Conservation (phyloP, 1,284 basidiomycete genomes). For the Coriolopsis trogii region DNA sequence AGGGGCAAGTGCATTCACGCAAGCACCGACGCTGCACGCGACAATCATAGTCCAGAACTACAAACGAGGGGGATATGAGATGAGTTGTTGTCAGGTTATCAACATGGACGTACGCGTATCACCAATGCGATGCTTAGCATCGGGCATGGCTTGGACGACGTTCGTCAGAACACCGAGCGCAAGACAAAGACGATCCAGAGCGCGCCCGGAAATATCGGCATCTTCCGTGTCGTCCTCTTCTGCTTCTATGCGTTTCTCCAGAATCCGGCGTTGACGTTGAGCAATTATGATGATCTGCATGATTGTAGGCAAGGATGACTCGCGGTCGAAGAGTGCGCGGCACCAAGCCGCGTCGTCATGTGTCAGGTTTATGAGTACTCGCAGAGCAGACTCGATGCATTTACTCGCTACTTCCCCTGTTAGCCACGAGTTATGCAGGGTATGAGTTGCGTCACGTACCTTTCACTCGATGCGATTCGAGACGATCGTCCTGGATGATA, state of each 20-base stretch:
- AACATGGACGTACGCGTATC: constrained; percentile 46
- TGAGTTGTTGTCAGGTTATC: no score
- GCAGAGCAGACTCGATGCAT: constrained; percentile 59
- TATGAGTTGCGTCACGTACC: constrained; percentile 16
- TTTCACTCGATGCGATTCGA: constrained; percentile 17
- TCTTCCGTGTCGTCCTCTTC: constrained; percentile 22
- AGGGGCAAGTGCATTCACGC: constrained; percentile 50
- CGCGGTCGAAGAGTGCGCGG: constrained; percentile 44
- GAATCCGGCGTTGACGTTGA: constrained; percentile 29
- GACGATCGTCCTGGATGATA: constrained; percentile 30
- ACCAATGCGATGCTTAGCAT: constrained; percentile 47
- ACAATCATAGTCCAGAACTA: constrained; percentile 54
- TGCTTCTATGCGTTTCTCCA: constrained; percentile 19
- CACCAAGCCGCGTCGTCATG: constrained; percentile 63
- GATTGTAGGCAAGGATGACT: constrained; percentile 47
- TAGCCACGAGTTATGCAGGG: not conserved
- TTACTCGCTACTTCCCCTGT: constrained; percentile 36
- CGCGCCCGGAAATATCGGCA: constrained; percentile 37
- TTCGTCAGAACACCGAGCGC: constrained; percentile 73
- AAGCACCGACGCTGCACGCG: constrained; percentile 48
- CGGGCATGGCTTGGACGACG: constrained; percentile 59
- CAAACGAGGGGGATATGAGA: no score
- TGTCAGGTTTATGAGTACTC: constrained; percentile 70
- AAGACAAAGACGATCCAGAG: constrained; percentile 68
- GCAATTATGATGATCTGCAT: constrained; percentile 47